A percentile compares a stretch with the other conserved stretches of the same genome.
These are phyloP conservation scores for Eucalyptus marginata DNA, from an alignment of 345 rosid species.

Conservation along the genomic window DNA sequence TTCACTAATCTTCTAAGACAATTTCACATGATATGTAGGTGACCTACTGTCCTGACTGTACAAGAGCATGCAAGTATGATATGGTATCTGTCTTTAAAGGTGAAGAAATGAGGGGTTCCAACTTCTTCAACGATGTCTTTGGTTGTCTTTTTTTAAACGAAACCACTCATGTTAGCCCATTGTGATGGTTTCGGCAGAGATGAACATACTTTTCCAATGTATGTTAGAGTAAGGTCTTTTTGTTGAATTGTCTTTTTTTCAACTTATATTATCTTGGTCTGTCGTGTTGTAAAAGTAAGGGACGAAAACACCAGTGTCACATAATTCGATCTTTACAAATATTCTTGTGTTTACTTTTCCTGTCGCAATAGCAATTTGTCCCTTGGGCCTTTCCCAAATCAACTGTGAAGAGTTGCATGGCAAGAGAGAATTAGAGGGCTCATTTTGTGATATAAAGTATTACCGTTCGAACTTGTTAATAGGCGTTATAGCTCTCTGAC, in stretches of 20 bases:
- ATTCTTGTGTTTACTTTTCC: neutral
- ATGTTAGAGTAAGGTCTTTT: neutral
- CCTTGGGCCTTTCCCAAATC: neutral
- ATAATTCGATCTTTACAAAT: neutral
- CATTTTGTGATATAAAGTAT: neutral
- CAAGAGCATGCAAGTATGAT: conserved; percentile 84
- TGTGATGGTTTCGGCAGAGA: conserved; percentile 1
- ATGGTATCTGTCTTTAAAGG: conserved; percentile 26
- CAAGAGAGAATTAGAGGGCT: neutral
- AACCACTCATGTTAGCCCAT: conserved; percentile 35
- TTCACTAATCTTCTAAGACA: neutral
- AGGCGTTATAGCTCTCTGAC: neutral
- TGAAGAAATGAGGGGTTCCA: conserved; percentile 29
- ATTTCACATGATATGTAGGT: conserved; percentile 23
- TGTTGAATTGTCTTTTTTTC: neutral
- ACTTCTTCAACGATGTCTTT: conserved; percentile 65
- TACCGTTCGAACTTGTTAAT: neutral
- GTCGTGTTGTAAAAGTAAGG: neutral
- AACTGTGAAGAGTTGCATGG: neutral
- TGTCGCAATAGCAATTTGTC: neutral
- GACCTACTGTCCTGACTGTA: conserved; percentile 91
- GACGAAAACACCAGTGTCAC: neutral
- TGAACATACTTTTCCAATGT: neutral
- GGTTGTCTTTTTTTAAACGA: conserved; percentile 81
- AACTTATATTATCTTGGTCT: neutral